Evolutionary conservation across 1,284 basidiomycete genomes (phyloP).

Genomic region (Leucoagaricus sp.): DNA sequence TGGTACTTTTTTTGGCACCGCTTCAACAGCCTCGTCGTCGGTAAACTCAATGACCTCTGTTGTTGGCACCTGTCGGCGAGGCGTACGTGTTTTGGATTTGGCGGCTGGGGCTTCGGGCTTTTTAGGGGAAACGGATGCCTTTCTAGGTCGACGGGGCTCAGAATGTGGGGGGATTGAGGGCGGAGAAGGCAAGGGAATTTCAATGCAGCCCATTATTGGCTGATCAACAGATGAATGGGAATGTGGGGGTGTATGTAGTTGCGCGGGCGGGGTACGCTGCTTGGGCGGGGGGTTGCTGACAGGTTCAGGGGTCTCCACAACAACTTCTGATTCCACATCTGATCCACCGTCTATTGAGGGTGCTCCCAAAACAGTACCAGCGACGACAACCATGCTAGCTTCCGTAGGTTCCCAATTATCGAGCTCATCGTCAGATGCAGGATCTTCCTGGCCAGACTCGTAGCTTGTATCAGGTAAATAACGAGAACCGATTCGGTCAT

Average conservation of each 20-base stretch:
- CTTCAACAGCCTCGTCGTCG: neutral
- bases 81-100: neutral
- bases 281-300: conserved; percentile 6
- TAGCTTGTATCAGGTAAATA: conserved; percentile 10
- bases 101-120: neutral
- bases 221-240: conserved; percentile 36
- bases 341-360: neutral
- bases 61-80: neutral
- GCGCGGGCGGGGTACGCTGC: conserved; percentile 18
- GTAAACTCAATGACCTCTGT: conserved; percentile 8
- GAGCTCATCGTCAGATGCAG: conserved; percentile 45
- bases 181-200: neutral
- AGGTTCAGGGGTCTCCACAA: conserved; percentile 22
- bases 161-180: neutral
- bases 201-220: neutral
- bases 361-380: neutral
- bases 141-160: neutral
- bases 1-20: neutral
- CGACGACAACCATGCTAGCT: conserved; percentile 29
- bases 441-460: conserved; percentile 20
- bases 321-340: conserved; percentile 24
- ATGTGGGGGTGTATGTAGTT: conserved; percentile 44
- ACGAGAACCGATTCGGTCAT: neutral
- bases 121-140: neutral
- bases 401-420: conserved; percentile 37